Evolutionary conservation across 306 rosid species (phyloP).

Genomic region (Purshia tridentata): DNA sequence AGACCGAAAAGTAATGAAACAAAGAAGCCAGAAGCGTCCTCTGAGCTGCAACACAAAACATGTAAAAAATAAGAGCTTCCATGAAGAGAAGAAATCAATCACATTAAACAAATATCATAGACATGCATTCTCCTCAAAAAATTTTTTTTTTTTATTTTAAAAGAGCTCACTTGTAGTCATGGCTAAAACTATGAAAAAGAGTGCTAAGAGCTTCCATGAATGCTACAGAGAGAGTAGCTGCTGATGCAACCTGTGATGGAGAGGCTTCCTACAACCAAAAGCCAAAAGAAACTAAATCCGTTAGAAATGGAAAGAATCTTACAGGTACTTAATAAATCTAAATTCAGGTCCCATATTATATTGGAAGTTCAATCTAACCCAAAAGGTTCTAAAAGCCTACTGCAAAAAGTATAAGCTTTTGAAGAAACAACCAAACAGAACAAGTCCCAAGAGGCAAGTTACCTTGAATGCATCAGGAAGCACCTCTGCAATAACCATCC

Average conservation of each 20-base stretch:
- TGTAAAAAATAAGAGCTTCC: constrained; percentile 1
- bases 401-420: background rate
- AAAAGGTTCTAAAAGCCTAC: background rate
- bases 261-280: constrained; percentile 76
- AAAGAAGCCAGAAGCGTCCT: constrained; percentile 96
- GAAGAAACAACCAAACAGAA: constrained; percentile 1
- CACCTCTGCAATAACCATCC: constrained; percentile 99
- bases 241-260: constrained; percentile 91
- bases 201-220: constrained; percentile 99
- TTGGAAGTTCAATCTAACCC: background rate
- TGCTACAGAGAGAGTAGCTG: constrained; percentile 91
- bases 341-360: background rate
- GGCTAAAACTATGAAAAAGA: constrained; percentile 78
- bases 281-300: constrained; percentile 15
- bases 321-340: background rate
- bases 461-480: constrained; percentile 99
- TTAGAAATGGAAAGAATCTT: constrained; percentile 17
- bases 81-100: too few species aligned
- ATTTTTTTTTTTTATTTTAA: too few species aligned
- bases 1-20: constrained; percentile 94
- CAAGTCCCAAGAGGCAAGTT: constrained; percentile 21
- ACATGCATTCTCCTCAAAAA: too few species aligned
- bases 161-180: constrained; percentile 76
- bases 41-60: constrained; percentile 61
- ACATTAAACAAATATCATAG: too few species aligned